Evolutionary conservation across 108 stramenopile genomes (phyloP), one percentile per base, ranked within the genome.

Genomic region (Nitzschia palea): DNA sequence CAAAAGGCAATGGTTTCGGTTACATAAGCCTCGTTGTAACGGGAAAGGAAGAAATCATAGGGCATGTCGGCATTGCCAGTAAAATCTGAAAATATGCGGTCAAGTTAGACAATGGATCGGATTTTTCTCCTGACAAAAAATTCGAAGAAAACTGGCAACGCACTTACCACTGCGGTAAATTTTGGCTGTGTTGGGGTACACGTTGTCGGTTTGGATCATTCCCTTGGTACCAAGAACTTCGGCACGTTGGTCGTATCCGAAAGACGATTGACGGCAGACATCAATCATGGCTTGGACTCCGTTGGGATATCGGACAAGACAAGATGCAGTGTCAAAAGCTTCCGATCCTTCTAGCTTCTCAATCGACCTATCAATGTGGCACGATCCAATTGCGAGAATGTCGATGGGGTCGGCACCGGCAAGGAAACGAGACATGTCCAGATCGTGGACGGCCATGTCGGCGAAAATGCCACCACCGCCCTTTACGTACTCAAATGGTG

Each of bases 61-160:
- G 97, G 97, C 96, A 98, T 92, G 70, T 98, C 97, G 35, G 97
- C 97, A 68, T 98, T 98, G 53, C 97, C 95, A 40, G 97, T 98
- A 72, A 86, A 97, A 81, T 93, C 86, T 48, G 47, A 12, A 48
- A 4, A 48, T n/a, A n/a, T n/a, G n/a, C n/a, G n/a, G n/a, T n/a
- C n/a, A n/a, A n/a, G n/a, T n/a, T n/a, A n/a, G n/a, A n/a, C n/a
- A n/a, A n/a, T n/a, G n/a, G n/a, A n/a, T n/a, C n/a, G n/a, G n/a
- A n/a, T n/a, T n/a, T n/a, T n/a, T n/a, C n/a, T n/a, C n/a, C n/a
- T n/a, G n/a, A n/a, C n/a, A n/a, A n/a, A 40, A 40, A 40, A 48
- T 48, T 18, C 17, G 47, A 20, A 8, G 4, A n/a, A n/a, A n/a
- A n/a, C n/a, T n/a, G n/a, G n/a, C n/a, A n/a, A n/a, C n/a, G n/a